Percentiles rank a stretch among this genome's conserved stretches.
Evolutionary conservation across 306 rosid species (phyloP).

Genomic region (Phaseolus lunatus): DNA sequence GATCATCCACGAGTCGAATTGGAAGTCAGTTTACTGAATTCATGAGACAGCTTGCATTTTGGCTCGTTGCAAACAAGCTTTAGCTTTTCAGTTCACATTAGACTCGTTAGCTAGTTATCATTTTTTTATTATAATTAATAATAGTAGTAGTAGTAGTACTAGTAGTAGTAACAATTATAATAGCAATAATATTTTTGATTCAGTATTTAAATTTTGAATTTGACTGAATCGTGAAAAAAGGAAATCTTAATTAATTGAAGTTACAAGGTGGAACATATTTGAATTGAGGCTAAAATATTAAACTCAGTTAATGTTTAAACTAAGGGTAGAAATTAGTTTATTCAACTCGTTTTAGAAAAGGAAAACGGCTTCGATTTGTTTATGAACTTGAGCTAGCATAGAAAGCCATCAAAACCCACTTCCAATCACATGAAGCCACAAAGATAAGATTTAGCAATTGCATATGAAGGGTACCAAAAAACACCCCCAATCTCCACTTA

Average conservation of each 20-base stretch:
- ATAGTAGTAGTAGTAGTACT: no score
- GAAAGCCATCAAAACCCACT: constrained; percentile 20
- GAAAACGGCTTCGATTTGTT: neutral
- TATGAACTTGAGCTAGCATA: neutral
- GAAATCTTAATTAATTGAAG: neutral
- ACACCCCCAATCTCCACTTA: neutral
- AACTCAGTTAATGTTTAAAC: neutral
- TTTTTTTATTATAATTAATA: neutral
- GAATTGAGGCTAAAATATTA: neutral
- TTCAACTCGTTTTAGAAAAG: neutral
- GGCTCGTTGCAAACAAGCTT: constrained; percentile 20
- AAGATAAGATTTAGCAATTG: neutral
- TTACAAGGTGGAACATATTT: neutral
- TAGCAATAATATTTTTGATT: neutral
- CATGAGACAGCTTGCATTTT: neutral
- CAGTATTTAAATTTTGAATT: neutral
- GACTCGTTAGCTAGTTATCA: neutral
- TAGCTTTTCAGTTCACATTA: neutral
- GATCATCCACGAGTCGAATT: neutral
- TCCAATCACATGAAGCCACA: constrained; percentile 13
- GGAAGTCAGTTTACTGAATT: neutral
- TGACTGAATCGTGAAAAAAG: neutral
- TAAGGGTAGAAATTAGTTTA: neutral
- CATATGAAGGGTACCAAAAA: neutral
- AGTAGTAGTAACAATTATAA: neutral